Evolutionary conservation across 2,329 filamentous ascomycete species (phyloP), one percentile per base, ranked within the genome.

Genomic region (Diplocarpon rosae): DNA sequence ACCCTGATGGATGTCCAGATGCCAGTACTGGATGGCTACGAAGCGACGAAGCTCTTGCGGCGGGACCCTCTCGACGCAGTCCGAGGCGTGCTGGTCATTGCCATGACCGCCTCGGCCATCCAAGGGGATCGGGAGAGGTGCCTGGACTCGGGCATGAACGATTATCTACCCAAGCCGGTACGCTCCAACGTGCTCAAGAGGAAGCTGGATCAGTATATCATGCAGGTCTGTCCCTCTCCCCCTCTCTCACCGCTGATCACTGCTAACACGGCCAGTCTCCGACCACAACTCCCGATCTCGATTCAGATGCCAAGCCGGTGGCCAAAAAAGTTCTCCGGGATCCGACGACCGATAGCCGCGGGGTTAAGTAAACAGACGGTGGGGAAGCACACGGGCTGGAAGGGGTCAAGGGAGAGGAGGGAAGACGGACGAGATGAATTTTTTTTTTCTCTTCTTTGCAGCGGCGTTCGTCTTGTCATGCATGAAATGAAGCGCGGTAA

Each of bases 1-100:
- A 82, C 94, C 33, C 73, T 95, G 36, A 95, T 95, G 89, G 89
- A 95, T 61, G 87, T 94, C 3, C 88, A 95, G 65, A 95, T 95
- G 89, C 89, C 89, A 0, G 79, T 93, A 3, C 75, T 94, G 8
- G 89, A 95, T 61, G 89, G 89, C 5, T 95, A 95, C 61, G 85
- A 94, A 63, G 88, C 89, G 1, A 95, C 89, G 0, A 83, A 83
- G 52, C 73, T 87, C 46, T 78, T 95, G 36, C 80, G 89, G 9
- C 77, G 78, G 54, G 88, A 95, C 62, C 63, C 76, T 0, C 75
- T 87, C 47, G 81, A 87, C 30, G 75, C 76, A 7, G 86, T 96
- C 10, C 75, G 85, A 42, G 80, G 85, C 52, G 78, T 93, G 1
- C 70, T 95, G n/a, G 85, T 96, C 39, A 95, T 96, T 56, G 90